Conservation (phyloP, 2,329 filamentous ascomycete genomes). For the Gliomastix tumulicola region DNA sequence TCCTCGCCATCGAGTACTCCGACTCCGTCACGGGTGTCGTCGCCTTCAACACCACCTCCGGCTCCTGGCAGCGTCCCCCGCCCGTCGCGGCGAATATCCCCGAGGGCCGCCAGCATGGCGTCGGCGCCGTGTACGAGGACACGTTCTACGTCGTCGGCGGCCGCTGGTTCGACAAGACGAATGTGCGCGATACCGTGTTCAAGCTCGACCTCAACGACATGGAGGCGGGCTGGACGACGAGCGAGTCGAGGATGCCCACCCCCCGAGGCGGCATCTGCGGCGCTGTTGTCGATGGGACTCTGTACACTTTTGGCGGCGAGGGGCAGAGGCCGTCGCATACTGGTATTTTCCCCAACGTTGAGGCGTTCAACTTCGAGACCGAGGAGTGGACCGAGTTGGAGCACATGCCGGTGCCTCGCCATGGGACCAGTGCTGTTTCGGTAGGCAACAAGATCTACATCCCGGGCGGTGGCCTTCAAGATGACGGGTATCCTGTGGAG, state of each 20-base stretch:
- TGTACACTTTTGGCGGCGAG: constrained; percentile 30
- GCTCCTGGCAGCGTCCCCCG: no score
- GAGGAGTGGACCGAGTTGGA: constrained; percentile 16
- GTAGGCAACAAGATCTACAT: constrained; percentile 19
- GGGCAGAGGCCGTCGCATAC: constrained; percentile 16
- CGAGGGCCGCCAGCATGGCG: constrained; percentile 24
- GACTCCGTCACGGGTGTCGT: constrained; percentile 18
- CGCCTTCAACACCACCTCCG: constrained; percentile 17
- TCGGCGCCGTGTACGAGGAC: constrained; percentile 16
- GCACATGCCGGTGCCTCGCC: constrained; percentile 22
- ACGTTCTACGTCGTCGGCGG: constrained; percentile 29
- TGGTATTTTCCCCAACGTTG: constrained; percentile 18
- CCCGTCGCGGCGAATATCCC: constrained; percentile 23
- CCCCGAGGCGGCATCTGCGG: constrained; percentile 23
- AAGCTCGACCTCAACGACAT: constrained; percentile 18
- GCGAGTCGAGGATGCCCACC: constrained; percentile 23
- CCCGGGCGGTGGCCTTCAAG: constrained; percentile 28
- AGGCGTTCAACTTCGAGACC: constrained; percentile 17
- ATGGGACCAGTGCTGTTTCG: constrained; percentile 21
- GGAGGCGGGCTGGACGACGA: constrained; percentile 16
- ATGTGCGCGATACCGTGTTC: constrained; percentile 25
- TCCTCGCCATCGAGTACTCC: constrained; percentile 12
- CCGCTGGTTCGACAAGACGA: constrained; percentile 17
- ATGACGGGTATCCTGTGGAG: no score
- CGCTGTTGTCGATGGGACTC: constrained; percentile 13